Evolutionary conservation across 495 filamentous ascomycete species (phyloP), one percentile per base, ranked within the genome.

Genomic region (Penicillium pulvis): DNA sequence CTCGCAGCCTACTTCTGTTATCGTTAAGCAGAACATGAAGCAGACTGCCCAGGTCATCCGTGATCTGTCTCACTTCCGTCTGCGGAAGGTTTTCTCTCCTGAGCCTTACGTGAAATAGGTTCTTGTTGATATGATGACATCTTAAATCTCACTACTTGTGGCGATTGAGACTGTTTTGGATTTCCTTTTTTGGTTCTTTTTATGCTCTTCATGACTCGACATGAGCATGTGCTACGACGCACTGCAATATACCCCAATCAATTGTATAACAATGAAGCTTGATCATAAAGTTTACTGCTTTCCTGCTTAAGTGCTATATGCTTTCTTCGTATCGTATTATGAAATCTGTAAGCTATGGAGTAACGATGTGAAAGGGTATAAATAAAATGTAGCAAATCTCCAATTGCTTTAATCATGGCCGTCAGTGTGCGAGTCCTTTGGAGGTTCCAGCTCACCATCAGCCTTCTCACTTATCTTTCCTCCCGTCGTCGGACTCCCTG

Each of bases 1-100:
- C 69, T 75, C 72, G 4, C 69, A 77, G 65, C 81, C 83, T 16
- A 85, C 83, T 5, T 73, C 76, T n/a, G 71, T 79, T 51, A 74
- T 86, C 55, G 81, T 85, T 2, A 68, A 67, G 61, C 66, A 79
- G 69, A 84, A 84, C 44, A 35, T 75, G 30, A 75, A 75, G 56
- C 77, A 73, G 53, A 75, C 71, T 47, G 57, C 63, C 2, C 41
- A 72, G 62, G 61, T 76, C 14, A 64, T 71, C 39, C 41, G 62
- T 35, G 73, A 77, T 58, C 57, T 77, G 59, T 45, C 54, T 16
- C 59, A 50, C 14, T 65, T 75, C 33, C 66, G 72, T 14, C 54
- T 71, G 10, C 64, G 58, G 55, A 75, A 72, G 69, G 72, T 75
- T 12, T 76, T 77, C 55, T 67, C 62, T 16, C 71, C 71, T 20